Conservation (phyloP, 2,329 filamentous ascomycete genomes). For the Esteya vermicola region DNA sequence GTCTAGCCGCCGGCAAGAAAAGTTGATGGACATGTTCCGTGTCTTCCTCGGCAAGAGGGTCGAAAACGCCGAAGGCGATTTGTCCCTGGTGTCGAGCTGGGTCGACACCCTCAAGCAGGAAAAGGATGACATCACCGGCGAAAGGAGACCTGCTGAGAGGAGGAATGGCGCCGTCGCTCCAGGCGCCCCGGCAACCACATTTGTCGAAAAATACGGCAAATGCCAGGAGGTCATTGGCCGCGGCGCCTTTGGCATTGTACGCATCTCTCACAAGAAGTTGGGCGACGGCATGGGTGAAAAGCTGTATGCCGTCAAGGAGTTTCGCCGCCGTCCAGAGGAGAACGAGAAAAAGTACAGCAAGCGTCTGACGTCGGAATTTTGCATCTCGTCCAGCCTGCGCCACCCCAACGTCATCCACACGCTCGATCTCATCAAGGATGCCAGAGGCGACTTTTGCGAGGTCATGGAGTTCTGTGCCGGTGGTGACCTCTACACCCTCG, state of each 20-base stretch:
- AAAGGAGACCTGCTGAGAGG: conserved; percentile 32
- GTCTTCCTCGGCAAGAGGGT: conserved; percentile 74
- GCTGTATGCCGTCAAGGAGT: conserved; percentile 95
- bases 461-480: conserved; percentile 99
- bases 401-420: conserved; percentile 98
- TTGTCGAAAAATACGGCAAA: conserved; percentile 96
- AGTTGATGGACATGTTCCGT: conserved; percentile 82
- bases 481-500: conserved; percentile 86
- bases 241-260: conserved; percentile 91
- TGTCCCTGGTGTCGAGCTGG: conserved; percentile 92
- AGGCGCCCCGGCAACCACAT: conserved; percentile 32
- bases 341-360: conserved; percentile 97
- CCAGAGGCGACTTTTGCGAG: conserved; percentile 95
- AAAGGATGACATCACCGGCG: conserved; percentile 59
- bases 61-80: conserved; percentile 62
- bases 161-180: neutral
- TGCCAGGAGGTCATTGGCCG: conserved; percentile 94
- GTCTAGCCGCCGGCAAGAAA: conserved; percentile 84
- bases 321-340: conserved; percentile 84
- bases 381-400: conserved; percentile 90
- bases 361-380: conserved; percentile 91
- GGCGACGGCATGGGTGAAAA: conserved; percentile 72
- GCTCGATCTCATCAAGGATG: conserved; percentile 83
- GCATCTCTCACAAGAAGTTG: conserved; percentile 91
- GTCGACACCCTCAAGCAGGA: conserved; percentile 86